Evolutionary conservation across 2,329 filamentous ascomycete species (phyloP), one percentile per base, ranked within the genome.

Genomic region (Ilyonectria mors-panacis): DNA sequence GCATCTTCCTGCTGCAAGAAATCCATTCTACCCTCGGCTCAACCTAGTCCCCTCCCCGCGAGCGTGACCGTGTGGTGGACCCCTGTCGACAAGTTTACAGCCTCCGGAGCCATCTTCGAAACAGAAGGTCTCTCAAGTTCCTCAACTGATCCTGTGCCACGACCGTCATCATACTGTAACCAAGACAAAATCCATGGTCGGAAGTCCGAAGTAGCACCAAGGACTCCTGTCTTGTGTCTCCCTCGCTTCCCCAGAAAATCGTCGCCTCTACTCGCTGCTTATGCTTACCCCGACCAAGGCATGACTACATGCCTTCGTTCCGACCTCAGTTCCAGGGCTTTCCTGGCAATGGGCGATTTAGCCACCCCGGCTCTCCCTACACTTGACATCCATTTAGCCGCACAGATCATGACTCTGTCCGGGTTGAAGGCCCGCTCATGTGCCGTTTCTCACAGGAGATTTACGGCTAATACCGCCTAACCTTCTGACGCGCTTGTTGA

Each of bases 1-100:
- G 73, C 71, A 71, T 60, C 61, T 65, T 74, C 63, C 73, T 73
- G 73, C 73, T 75, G 73, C 73, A 69, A 67, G 73, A 66, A 69
- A 73, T 72, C 63, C 55, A 63, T 42, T 63, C 73, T 58, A 69
- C 59, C 64, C 60, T 56, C 55, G 54, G 56, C 55, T 19, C 35
- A 53, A 35, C 61, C 51, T 56, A 51, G 54, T 51, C 35, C 33
- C 26, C 33, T 37, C 58, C 47, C 33, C 47, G 30, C 58, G 45
- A n/a, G 23, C 35, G 42, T 30, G 30, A 17, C 44, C 44, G 35
- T 35, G 44, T 48, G 51, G 28, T 48, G 45, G 42, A 15, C 42
- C 59, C 59, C 59, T 56, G 53, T 37, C 26, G n/a, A 21, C 35
- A 51, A 23, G n/a, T 53, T 57, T 50, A 44, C 51, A 55, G 44